A percentile compares a stretch with the other conserved stretches of the same genome.
phyloP scores from a whole-genome alignment of 805 yeast genomes.

The Suhomyces kilbournensis region DNA sequence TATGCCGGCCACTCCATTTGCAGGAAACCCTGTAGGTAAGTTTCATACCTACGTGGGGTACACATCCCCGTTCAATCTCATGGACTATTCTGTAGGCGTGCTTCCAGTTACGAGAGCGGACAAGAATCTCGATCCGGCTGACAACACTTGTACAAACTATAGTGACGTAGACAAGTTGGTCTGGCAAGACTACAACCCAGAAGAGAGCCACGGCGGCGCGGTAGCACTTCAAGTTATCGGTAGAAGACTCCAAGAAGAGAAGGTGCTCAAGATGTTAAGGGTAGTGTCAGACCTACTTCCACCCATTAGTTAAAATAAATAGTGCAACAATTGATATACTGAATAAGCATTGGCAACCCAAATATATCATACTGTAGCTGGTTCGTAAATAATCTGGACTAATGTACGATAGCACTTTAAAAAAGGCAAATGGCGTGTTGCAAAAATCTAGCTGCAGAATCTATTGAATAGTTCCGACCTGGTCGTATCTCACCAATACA shows the following conservation, averaged over 20 bases:
- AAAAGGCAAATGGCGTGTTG: not conserved
- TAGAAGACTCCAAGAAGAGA: slow-evolving; percentile 60
- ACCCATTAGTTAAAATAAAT: not conserved
- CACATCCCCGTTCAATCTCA: slow-evolving; percentile 38
- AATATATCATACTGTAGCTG: not conserved
- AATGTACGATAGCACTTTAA: no score
- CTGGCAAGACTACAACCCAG: slow-evolving; percentile 45
- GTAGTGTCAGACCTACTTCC: slow-evolving; percentile 10
- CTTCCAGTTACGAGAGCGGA: slow-evolving; percentile 61
- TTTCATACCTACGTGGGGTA: slow-evolving; percentile 43
- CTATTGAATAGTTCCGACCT: no score
- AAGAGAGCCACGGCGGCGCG: slow-evolving; percentile 56
- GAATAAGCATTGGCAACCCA: not conserved
- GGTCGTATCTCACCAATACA: no score
- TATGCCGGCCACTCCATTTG: slow-evolving; percentile 46
- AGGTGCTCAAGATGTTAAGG: slow-evolving; percentile 48
- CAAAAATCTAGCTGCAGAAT: not conserved
- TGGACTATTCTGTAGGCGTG: slow-evolving; percentile 29
- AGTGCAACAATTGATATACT: not conserved
- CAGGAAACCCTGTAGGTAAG: slow-evolving; percentile 36
- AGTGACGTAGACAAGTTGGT: slow-evolving; percentile 42
- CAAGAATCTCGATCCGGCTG: slow-evolving; percentile 32
- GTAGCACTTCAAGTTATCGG: slow-evolving; percentile 66
- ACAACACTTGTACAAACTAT: slow-evolving; percentile 22
- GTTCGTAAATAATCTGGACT: not conserved